Conservation (phyloP, 768 basidiomycete genomes). For the Mycena capillaripes region DNA sequence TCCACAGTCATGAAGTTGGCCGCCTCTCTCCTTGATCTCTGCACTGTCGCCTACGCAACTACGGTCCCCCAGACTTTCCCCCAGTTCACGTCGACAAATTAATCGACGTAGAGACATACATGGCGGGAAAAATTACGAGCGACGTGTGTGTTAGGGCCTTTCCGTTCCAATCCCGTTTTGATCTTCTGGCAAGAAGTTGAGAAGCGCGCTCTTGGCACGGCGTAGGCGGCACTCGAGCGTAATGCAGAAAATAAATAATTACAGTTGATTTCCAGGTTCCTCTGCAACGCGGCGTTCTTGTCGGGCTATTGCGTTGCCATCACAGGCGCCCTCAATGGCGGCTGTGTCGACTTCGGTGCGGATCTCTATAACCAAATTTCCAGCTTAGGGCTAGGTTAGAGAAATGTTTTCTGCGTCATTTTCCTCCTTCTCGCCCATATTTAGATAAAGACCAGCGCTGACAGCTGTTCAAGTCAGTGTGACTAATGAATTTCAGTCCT, state of each 20-base stretch:
- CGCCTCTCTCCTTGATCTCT: not conserved
- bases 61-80: not conserved
- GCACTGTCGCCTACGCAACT: not conserved
- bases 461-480: not conserved
- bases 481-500: too few species aligned
- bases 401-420: too few species aligned
- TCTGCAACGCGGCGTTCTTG: slow-evolving; percentile 13
- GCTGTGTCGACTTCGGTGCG: slow-evolving; percentile 4
- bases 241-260: not conserved
- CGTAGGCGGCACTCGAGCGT: not conserved
- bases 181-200: not conserved
- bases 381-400: slow-evolving; percentile 5
- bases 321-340: not conserved
- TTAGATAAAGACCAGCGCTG: slow-evolving; percentile 2
- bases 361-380: slow-evolving; percentile 18
- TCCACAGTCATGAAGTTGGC: not conserved
- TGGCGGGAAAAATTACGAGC: not conserved
- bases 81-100: not conserved
- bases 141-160: not conserved
- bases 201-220: not conserved
- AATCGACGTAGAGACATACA: not conserved
- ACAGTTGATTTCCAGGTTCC: not conserved
- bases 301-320: slow-evolving; percentile 13
- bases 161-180: not conserved
- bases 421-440: not conserved